Evolutionary conservation across 169 alveolate species (phyloP).

Genomic region (Plasmodium gaboni): DNA sequence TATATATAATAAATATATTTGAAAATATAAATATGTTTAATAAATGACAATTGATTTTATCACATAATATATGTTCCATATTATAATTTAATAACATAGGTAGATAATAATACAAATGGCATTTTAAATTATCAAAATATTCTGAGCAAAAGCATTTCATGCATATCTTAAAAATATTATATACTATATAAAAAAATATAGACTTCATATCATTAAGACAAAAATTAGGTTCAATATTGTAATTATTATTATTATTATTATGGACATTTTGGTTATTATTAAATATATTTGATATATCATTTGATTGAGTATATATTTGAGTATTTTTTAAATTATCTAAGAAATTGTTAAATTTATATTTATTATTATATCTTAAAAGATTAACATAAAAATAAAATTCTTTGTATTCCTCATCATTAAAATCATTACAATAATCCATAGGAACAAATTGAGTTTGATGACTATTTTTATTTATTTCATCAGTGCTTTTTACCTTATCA

Average conservation of each 20-base stretch:
- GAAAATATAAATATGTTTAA: constrained; percentile 66
- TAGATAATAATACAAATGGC: constrained; percentile 32
- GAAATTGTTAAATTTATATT: constrained; percentile 11
- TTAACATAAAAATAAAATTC: constrained; percentile 31
- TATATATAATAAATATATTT: constrained; percentile 38
- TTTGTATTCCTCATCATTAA: constrained; percentile 24
- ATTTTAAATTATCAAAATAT: constrained; percentile 41
- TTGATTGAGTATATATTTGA: neutral
- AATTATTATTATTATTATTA: neutral
- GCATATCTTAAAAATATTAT: constrained; percentile 36
- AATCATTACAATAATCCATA: neutral
- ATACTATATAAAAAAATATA: constrained; percentile 44
- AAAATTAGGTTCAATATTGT: constrained; percentile 24
- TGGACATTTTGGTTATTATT: neutral
- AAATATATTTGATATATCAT: neutral
- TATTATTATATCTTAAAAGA: constrained; percentile 34
- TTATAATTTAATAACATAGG: constrained; percentile 46
- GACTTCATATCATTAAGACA: constrained; percentile 45
- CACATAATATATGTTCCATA: constrained; percentile 51
- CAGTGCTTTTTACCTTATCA: too few species aligned
- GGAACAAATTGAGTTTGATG: too few species aligned
- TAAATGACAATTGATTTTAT: constrained; percentile 63
- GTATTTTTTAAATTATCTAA: neutral
- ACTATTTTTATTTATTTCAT: neutral
- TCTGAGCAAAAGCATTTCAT: constrained; percentile 64